Evolutionary conservation across 805 yeast genomes (phyloP).

Genomic region (Cyberlindnera subsufficiens): DNA sequence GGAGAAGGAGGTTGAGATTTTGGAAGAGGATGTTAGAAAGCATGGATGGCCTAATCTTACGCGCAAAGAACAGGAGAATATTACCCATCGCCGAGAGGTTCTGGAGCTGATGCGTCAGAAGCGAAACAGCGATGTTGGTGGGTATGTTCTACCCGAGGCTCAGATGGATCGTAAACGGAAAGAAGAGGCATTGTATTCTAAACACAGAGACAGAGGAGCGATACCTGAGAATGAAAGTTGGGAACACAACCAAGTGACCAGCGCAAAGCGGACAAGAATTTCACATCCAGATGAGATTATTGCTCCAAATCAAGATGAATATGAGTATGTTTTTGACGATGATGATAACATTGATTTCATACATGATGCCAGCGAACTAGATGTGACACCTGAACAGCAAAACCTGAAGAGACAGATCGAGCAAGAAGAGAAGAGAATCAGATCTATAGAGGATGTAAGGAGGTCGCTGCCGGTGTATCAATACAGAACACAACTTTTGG

Average conservation of each 20-base stretch:
- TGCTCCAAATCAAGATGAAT: conserved; percentile 39
- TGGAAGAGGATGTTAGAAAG: conserved; percentile 42
- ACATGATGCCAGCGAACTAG: conserved; percentile 27
- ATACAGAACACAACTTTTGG: conserved; percentile 53
- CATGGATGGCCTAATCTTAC: conserved; percentile 53
- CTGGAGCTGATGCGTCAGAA: conserved; percentile 37
- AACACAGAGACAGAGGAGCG: conserved; percentile 32
- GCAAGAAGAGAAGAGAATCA: conserved; percentile 28
- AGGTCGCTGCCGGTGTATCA: conserved; percentile 71
- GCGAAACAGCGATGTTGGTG: conserved; percentile 27
- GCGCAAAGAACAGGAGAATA: conserved; percentile 43
- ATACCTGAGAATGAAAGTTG: conserved; percentile 19
- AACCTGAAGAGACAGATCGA: conserved; percentile 29
- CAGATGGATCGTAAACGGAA: conserved; percentile 51
- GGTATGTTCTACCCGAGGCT: conserved; percentile 54
- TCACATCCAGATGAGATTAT: conserved; percentile 36
- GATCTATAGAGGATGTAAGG: conserved; percentile 35
- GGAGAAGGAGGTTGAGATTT: conserved; percentile 40
- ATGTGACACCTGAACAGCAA: conserved; percentile 26
- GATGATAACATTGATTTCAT: conserved; percentile 52
- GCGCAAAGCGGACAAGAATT: conserved; percentile 16
- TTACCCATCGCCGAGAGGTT: conserved; percentile 44
- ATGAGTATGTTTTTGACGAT: conserved; percentile 77
- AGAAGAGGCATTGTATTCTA: conserved; percentile 39
- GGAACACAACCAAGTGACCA: conserved; percentile 16